These are phyloP conservation scores for Leccinum fallax DNA, from an alignment of 1,284 basidiomycete species.

Conservation along the genomic window DNA sequence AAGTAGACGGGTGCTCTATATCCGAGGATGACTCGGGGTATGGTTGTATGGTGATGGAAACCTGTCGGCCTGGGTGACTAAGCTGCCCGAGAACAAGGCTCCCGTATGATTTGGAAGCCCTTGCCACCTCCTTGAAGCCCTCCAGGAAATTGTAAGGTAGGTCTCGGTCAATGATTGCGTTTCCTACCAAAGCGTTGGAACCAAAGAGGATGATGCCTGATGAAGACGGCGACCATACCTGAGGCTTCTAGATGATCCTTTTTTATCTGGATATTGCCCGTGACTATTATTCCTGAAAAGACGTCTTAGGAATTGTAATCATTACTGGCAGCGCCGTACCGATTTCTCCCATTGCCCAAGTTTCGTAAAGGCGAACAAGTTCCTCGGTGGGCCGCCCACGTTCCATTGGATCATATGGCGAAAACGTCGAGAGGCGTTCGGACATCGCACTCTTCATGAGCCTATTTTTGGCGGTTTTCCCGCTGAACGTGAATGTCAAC, in stretches of 20 bases:
- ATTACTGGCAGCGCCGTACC: slow-evolving; percentile 19
- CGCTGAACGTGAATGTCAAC: slow-evolving; percentile 34
- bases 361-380: slow-evolving; percentile 36
- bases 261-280: slow-evolving; percentile 37
- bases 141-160: slow-evolving; percentile 30
- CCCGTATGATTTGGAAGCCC: slow-evolving; percentile 33
- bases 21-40: slow-evolving; percentile 37
- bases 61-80: slow-evolving; percentile 37
- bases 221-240: slow-evolving; percentile 16
- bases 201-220: background rate
- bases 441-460: slow-evolving; percentile 40
- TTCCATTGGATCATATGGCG: slow-evolving; percentile 30
- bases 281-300: slow-evolving; percentile 33
- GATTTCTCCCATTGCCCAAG: slow-evolving; percentile 36
- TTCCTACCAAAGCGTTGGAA: slow-evolving; percentile 23
- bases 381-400: slow-evolving; percentile 38
- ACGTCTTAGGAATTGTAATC: background rate
- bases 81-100: slow-evolving; percentile 35
- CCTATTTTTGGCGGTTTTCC: slow-evolving; percentile 34
- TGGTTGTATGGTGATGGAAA: slow-evolving; percentile 39
- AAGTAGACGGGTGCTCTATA: slow-evolving; percentile 38
- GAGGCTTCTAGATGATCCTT: slow-evolving; percentile 38
- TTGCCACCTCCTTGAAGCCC: slow-evolving; percentile 26
- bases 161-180: slow-evolving; percentile 35
- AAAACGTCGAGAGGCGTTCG: slow-evolving; percentile 37